A percentile compares a stretch with the other conserved stretches of the same genome.
These are phyloP conservation scores for Terana coerulea DNA, from an alignment of 768 basidiomycete species.

Conservation along the genomic window DNA sequence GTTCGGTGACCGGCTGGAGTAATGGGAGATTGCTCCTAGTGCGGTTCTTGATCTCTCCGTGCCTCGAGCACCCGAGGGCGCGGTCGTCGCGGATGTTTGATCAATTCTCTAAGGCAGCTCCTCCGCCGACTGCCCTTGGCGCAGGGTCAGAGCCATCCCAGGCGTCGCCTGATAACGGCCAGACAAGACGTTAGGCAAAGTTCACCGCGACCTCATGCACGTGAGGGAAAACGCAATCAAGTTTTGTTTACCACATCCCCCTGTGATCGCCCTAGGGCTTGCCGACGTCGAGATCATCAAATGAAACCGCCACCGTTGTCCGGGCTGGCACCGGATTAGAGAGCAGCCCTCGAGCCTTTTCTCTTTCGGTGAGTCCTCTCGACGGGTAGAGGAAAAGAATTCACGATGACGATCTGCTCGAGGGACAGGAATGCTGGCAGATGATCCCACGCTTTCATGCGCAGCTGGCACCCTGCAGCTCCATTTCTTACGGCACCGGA, in stretches of 20 bases:
- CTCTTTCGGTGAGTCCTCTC: neutral
- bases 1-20: too few species aligned
- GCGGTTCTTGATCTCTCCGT: too few species aligned
- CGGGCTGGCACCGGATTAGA: slow-evolving; percentile 11
- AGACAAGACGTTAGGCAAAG: neutral
- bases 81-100: neutral
- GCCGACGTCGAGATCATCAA: slow-evolving; percentile 17
- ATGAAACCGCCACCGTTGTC: slow-evolving; percentile 15
- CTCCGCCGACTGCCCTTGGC: neutral
- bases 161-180: neutral
- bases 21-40: too few species aligned
- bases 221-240: neutral
- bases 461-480: slow-evolving; percentile 6
- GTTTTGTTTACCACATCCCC: neutral
- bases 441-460: slow-evolving; percentile 7
- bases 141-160: neutral
- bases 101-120: neutral
- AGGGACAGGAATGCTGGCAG: slow-evolving; percentile 7
- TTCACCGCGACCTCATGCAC: neutral
- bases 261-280: slow-evolving; percentile 12
- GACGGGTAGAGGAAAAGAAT: neutral
- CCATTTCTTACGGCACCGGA: slow-evolving; percentile 15
- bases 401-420: slow-evolving; percentile 3
- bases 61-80: too few species aligned
- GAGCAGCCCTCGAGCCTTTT: neutral